phyloP scores from a whole-genome alignment of 2,329 filamentous ascomycete genomes.

The Ceratocystiopsis brevicomis region DNA sequence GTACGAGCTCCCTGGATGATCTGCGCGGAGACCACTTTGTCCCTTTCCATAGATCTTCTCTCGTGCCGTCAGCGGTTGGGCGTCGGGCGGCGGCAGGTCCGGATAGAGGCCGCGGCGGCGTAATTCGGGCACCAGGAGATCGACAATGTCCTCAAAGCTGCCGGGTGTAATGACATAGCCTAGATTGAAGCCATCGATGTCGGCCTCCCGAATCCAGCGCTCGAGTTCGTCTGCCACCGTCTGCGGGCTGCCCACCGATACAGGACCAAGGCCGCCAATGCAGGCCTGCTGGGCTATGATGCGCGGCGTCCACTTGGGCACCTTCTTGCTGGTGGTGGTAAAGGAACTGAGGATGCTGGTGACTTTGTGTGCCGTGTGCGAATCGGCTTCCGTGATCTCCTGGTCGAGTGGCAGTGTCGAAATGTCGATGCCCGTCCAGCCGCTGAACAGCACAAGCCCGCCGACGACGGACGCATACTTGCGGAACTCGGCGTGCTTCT shows the following conservation, averaged over 20 bases:
- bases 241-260: constrained; percentile 41
- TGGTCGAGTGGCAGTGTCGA: constrained; percentile 10
- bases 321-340: constrained; percentile 1
- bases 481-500: constrained; percentile 6
- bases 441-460: constrained; percentile 10
- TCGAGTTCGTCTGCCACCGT: constrained; percentile 51
- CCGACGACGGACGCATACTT: constrained; percentile 9
- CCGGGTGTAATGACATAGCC: constrained; percentile 26
- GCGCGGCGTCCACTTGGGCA: constrained; percentile 6
- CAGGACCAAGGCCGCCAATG: constrained; percentile 5
- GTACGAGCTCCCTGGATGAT: no score
- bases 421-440: constrained; percentile 12
- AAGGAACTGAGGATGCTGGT: neutral
- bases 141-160: constrained; percentile 45
- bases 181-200: constrained; percentile 59
- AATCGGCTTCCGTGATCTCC: constrained; percentile 3
- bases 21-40: no score
- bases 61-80: no score
- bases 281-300: constrained; percentile 3
- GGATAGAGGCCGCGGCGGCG: no score
- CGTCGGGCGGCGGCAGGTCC: no score
- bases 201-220: constrained; percentile 46
- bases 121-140: constrained; percentile 22
- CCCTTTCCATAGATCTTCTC: no score
- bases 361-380: constrained; percentile 3